Evolutionary conservation across 768 basidiomycete species (phyloP), one percentile per base, ranked within the genome.

Genomic region (Suillus weaverae): DNA sequence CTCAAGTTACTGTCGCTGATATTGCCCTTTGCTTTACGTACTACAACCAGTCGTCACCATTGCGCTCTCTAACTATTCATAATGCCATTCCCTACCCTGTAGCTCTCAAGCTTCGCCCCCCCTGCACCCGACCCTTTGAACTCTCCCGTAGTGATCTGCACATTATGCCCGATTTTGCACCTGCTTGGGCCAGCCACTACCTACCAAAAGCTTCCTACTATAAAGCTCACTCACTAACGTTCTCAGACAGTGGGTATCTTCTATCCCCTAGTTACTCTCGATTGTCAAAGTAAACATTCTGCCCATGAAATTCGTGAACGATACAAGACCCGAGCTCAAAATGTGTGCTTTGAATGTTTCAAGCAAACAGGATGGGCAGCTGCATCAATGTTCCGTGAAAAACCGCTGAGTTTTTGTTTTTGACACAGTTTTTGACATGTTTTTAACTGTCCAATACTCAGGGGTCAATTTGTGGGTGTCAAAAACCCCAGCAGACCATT

Each of bases 181-280:
- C 63, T 3, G 72, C 86, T 32, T 88, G 87, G 87, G 77, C 78
- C 8, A 70, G 77, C 78, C 8, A 70, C 72, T 6, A 87, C 88
- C 14, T 83, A 83, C 67, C 72, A 75, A 20, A 87, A 87, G 10
- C 43, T 18, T 41, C 18, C 20, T 44, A 20, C 8, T 4, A 20
- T 20, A 20, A 9, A 20, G 43, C 18, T 20, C 43, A 44, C 9
- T 44, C 20, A 20, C 43, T 44, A 20, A 9, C 20, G 3, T 44
- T 44, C 8, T 44, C 8, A 44, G 43, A 44, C 9, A 8, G 20
- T 7, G 18, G 20, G 18, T 8, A 8, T 8, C 41, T 43, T 43
- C 18, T 44, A n/a, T 20, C 4, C 43, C 11, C 4, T 38, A 13
- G 4, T 14, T 38, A 38, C 38, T 38, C 3, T 38, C 13, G 13